Evolutionary conservation across 257 asterid genomes (phyloP).

Genomic region (Cruciata laevipes): DNA sequence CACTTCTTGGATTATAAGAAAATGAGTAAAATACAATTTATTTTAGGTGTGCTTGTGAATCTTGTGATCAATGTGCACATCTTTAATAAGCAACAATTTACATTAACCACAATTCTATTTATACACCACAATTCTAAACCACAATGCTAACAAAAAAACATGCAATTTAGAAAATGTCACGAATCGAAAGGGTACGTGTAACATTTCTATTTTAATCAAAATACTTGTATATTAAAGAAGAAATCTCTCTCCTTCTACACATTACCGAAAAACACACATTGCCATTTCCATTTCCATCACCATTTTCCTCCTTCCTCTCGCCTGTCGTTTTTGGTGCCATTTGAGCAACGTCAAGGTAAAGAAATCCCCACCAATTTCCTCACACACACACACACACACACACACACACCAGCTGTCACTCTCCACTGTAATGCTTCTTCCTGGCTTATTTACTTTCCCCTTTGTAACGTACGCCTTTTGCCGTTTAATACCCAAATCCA

Average conservation of each 20-base stretch:
- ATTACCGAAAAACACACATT: constrained; percentile 3
- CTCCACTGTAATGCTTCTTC: constrained; percentile 11
- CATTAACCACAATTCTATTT: too few species aligned
- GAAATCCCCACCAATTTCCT: constrained; percentile 3
- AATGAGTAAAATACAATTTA: too few species aligned
- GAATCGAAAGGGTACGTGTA: too few species aligned
- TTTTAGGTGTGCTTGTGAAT: neutral
- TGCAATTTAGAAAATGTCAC: too few species aligned
- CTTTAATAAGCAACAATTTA: too few species aligned
- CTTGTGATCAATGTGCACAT: too few species aligned
- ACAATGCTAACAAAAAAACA: too few species aligned
- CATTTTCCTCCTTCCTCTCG: constrained; percentile 3
- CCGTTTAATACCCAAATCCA: constrained; percentile 9
- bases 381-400: neutral
- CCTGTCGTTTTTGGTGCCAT: constrained; percentile 23
- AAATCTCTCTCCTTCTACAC: neutral
- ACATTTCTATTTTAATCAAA: too few species aligned
- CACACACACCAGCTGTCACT: constrained; percentile 8
- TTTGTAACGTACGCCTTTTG: constrained; percentile 20
- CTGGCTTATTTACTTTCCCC: constrained; percentile 3
- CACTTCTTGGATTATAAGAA: too few species aligned
- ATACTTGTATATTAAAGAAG: neutral
- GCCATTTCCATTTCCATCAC: constrained; percentile 8
- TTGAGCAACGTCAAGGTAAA: constrained; percentile 15
- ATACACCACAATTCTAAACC: too few species aligned